phyloP scores from a whole-genome alignment of 257 asterid genomes.

The Agastache rugosa region DNA sequence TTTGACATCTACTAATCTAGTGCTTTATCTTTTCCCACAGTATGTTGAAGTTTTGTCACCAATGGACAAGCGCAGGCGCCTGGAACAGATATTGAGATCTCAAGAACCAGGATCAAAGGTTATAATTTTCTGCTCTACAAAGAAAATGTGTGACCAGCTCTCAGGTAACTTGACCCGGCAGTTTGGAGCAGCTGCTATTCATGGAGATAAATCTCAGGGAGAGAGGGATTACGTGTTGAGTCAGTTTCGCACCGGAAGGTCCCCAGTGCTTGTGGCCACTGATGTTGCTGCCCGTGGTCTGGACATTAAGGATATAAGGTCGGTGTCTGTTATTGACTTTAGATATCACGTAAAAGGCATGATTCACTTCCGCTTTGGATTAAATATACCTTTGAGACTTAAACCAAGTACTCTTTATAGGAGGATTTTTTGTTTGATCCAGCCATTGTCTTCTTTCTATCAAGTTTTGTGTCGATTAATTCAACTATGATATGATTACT shows the following conservation, averaged over 20 bases:
- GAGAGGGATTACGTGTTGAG: conserved; percentile 91
- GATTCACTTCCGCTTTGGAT: neutral
- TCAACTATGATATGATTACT: conserved; percentile 2
- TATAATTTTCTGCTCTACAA: conserved; percentile 93
- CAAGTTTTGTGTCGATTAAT: neutral
- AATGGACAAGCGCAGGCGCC: conserved; percentile 80
- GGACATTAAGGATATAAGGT: conserved; percentile 98
- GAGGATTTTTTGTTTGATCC: neutral
- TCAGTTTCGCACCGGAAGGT: conserved; percentile 86
- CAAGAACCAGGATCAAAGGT: conserved; percentile 96
- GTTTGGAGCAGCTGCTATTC: conserved; percentile 96
- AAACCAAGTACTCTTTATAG: conserved; percentile 3
- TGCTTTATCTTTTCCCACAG: conserved; percentile 44
- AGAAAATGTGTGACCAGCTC: conserved; percentile 93
- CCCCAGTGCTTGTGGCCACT: conserved; percentile 95
- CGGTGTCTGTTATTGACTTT: conserved; percentile 21
- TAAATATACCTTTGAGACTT: neutral
- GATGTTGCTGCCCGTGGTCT: conserved; percentile 99
- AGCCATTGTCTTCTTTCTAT: neutral
- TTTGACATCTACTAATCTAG: conserved; percentile 21
- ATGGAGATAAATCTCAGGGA: conserved; percentile 95
- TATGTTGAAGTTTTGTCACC: conserved; percentile 74
- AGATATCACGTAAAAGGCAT: neutral
- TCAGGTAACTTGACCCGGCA: conserved; percentile 67
- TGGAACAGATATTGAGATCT: conserved; percentile 92